Base-by-base conservation (phyloP, 225 moss, liverwort and hornwort species). In the Sphagnum tenellum region DNA sequence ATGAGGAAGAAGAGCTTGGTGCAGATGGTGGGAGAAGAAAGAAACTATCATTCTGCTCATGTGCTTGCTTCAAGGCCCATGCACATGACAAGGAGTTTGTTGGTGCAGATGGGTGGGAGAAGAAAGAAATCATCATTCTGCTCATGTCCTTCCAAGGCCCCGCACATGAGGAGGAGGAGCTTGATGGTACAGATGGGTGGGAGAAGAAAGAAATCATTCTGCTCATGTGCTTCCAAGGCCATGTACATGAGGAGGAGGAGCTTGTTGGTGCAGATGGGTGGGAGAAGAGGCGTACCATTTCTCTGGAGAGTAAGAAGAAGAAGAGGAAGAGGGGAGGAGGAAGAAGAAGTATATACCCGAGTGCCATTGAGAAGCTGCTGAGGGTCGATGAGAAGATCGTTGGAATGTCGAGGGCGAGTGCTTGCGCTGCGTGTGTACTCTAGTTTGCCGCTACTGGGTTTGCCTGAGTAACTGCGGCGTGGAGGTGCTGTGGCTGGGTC, bases 351-450 rank as follows among this genome's bases (percentile, higher is more conserved):
- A 4, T 71, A 9, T 9, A 82, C 94, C 91, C 86, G 74, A 57
- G 70, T 65, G 69, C 82, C 86, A 64, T 77, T 86, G 60, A 94
- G 47, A 5, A 94, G 83, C 82, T 91, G 94, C 51, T 77, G 81
- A 66, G 91, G 94, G 69, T 94, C 89, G 44, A 94, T 71, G 9
- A 94, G 69, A 69, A 89, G 74, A 73, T 94, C 94, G 55, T 89
- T 76, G 7, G 82, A 65, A 10, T 87, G 89, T 59, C 91, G 91
- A 71, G 89, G 75, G 52, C 94, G 82, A 65, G 78, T 82, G 47
- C 94, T 94, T 4, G 88, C 56, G 61, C 94, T 94, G 11, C 94
- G 89, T 57, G 83, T 86, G 0, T 90, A 89, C 73, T 83, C 88
- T 61, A 71, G 63, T 67, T 69, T 84, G 3, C 73, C 72, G 7